phyloP scores from a whole-genome alignment of 768 basidiomycete species.

The Tricholoma bakamatsutake region DNA sequence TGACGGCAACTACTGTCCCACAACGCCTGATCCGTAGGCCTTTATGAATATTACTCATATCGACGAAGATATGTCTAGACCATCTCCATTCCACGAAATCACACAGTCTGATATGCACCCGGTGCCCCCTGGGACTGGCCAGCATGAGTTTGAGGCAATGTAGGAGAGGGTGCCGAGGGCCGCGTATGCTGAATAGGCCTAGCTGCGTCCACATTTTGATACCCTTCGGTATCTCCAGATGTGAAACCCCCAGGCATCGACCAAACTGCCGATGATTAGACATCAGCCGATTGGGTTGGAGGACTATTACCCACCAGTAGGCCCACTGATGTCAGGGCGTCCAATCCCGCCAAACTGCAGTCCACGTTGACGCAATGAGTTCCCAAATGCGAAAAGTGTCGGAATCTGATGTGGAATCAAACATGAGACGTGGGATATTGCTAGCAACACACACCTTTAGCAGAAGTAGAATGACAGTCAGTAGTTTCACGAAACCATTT shows the following conservation, averaged over 20 bases:
- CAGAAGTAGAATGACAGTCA: constrained; percentile 50
- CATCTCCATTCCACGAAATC: constrained; percentile 7
- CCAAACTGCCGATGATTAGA: constrained; percentile 46
- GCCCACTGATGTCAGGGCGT: constrained; percentile 41
- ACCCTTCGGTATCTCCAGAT: constrained; percentile 47
- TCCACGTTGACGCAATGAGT: constrained; percentile 53
- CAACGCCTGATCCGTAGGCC: constrained; percentile 4
- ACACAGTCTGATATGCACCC: constrained; percentile 39
- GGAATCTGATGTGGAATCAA: constrained; percentile 40
- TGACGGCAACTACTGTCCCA: constrained; percentile 5
- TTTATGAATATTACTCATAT: not conserved
- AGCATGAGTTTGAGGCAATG: constrained; percentile 16
- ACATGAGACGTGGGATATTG: not conserved
- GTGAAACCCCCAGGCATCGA: constrained; percentile 75
- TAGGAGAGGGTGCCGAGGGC: constrained; percentile 20
- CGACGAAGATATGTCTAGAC: not conserved
- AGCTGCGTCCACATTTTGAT: constrained; percentile 56
- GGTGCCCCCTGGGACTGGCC: constrained; percentile 24
- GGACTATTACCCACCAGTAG: constrained; percentile 40
- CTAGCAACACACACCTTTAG: constrained; percentile 41
- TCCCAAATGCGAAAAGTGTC: constrained; percentile 45
- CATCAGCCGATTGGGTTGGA: not conserved
- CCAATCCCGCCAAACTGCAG: constrained; percentile 46
- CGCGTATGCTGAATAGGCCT: constrained; percentile 20
- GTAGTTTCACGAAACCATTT: constrained; percentile 45